Conservation (phyloP, 140 eudicot genomes). For the Cichorium intybus region DNA sequence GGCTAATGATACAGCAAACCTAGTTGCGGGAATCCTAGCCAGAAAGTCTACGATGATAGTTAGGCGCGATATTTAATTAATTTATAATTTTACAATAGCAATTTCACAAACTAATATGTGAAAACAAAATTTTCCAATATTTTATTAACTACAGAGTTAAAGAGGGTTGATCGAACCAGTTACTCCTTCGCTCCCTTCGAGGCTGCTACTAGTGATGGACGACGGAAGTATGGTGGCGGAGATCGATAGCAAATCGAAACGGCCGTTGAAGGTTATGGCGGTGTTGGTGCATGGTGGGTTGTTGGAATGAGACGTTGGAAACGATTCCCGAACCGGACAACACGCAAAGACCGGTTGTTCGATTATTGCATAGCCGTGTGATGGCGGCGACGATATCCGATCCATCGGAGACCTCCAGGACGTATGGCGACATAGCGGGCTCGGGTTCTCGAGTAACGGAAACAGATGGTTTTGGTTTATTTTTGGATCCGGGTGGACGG, state of each 20-base stretch:
- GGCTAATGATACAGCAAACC: conserved; percentile 39
- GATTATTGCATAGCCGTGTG: conserved; percentile 30
- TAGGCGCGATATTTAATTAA: not conserved
- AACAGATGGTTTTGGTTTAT: conserved; percentile 51
- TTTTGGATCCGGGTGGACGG: conserved; percentile 59
- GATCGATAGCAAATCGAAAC: conserved; percentile 40
- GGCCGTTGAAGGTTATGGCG: conserved; percentile 38
- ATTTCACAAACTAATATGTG: not conserved
- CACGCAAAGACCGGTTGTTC: conserved; percentile 42
- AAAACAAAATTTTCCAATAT: too few relatives aligned
- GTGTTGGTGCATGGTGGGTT: conserved; percentile 30
- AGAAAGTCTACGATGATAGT: not conserved
- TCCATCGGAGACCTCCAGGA: conserved; percentile 44
- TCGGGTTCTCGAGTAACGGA: conserved; percentile 30
- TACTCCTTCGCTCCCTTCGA: not conserved
- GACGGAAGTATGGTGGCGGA: conserved; percentile 48
- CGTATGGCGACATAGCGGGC: conserved; percentile 45
- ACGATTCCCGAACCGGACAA: conserved; percentile 55
- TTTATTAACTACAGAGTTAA: too few relatives aligned
- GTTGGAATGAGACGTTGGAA: conserved; percentile 42
- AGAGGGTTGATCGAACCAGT: not conserved
- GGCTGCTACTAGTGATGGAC: not conserved
- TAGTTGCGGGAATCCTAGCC: not conserved
- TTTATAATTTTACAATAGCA: too few relatives aligned
- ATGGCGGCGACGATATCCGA: conserved; percentile 43